Conservation (phyloP, 2,329 filamentous ascomycete genomes). For the Stagonosporopsis cucurbitacearum region DNA sequence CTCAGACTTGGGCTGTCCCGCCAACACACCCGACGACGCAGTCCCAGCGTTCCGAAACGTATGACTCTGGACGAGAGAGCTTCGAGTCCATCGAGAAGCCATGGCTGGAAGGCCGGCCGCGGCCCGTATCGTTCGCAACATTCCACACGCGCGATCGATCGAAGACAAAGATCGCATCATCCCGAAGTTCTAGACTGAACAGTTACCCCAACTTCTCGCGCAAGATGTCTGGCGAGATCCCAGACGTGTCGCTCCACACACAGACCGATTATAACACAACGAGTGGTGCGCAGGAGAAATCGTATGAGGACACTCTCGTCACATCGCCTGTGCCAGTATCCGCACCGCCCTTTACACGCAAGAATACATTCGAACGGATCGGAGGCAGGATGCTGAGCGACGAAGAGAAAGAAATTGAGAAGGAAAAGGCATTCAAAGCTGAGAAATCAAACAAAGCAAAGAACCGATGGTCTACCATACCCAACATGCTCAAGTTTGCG, state of each 20-base stretch:
- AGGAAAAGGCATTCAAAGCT: slow-evolving; percentile 26
- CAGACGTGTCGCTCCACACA: slow-evolving; percentile 26
- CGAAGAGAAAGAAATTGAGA: slow-evolving; percentile 15
- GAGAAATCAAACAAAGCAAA: slow-evolving; percentile 20
- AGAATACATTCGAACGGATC: slow-evolving; percentile 11
- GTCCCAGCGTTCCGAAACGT: slow-evolving; percentile 15
- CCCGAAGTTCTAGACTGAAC: slow-evolving; percentile 33
- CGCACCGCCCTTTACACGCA: slow-evolving; percentile 14
- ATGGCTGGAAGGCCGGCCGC: slow-evolving; percentile 24
- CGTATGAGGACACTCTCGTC: slow-evolving; percentile 13
- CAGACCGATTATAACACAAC: slow-evolving; percentile 32
- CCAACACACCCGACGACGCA: slow-evolving; percentile 22
- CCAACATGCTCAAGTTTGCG: slow-evolving; percentile 29
- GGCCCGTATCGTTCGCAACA: slow-evolving; percentile 36
- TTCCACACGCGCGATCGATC: slow-evolving; percentile 35
- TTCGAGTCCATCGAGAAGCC: slow-evolving; percentile 27
- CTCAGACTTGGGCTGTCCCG: slow-evolving; percentile 24
- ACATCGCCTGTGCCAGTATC: slow-evolving; percentile 31
- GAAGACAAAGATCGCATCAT: slow-evolving; percentile 39
- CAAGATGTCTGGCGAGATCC: slow-evolving; percentile 25
- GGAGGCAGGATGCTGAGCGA: slow-evolving; percentile 18
- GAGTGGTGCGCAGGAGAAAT: slow-evolving; percentile 25
- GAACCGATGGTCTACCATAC: slow-evolving; percentile 36
- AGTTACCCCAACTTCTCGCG: slow-evolving; percentile 36
- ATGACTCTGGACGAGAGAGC: slow-evolving; percentile 15